Conservation (phyloP, 2,329 filamentous ascomycete species). For the Dendrostoma leiphaemia region DNA sequence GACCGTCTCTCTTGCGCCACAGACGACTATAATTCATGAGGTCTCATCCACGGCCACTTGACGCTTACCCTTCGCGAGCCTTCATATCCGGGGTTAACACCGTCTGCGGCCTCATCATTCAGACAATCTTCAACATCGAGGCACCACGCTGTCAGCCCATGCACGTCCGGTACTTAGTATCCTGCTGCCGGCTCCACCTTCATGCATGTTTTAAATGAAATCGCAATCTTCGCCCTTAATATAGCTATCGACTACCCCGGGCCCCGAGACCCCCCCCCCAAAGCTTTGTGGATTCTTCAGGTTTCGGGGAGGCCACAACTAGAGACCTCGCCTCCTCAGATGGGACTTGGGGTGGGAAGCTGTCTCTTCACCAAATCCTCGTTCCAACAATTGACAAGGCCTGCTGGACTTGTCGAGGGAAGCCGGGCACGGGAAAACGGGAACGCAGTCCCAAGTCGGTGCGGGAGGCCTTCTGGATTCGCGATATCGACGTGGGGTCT, state of each 20-base stretch:
- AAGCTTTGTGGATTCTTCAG: neutral
- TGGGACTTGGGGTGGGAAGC: slow-evolving; percentile 11
- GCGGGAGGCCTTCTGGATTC: neutral
- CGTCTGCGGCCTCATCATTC: no score
- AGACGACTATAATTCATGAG: neutral
- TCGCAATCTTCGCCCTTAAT: slow-evolving; percentile 17
- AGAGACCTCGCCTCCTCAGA: slow-evolving; percentile 10
- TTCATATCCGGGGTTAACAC: slow-evolving; percentile 5
- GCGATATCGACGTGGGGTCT: neutral
- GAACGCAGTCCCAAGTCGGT: neutral
- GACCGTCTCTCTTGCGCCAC: neutral
- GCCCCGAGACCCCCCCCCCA: neutral
- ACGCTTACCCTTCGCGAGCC: neutral
- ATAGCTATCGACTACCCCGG: slow-evolving; percentile 14
- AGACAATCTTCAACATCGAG: no score
- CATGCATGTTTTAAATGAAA: slow-evolving; percentile 20
- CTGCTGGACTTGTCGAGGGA: neutral
- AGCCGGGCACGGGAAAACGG: neutral
- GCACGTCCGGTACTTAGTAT: neutral
- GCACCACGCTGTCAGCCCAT: neutral
- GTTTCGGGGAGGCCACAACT: neutral
- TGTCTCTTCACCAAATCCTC: neutral
- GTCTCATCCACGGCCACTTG: neutral
- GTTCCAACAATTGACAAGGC: neutral
- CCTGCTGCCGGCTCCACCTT: slow-evolving; percentile 16